Evolutionary conservation across 352 stramenopile genomes (phyloP).

Genomic region (Globisporangium takayamanum): DNA sequence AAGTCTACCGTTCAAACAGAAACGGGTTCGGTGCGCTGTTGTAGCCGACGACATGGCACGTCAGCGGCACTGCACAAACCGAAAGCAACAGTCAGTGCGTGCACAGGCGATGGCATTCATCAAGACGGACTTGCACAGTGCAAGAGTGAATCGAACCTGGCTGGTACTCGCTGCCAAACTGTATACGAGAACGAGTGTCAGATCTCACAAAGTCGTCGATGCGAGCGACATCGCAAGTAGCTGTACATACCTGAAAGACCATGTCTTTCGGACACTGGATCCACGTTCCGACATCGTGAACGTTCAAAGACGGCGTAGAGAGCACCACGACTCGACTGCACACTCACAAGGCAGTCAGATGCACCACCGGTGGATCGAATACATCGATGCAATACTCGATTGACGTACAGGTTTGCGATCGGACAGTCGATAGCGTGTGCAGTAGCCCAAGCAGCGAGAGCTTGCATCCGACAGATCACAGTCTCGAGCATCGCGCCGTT

Average conservation of each 20-base stretch:
- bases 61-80: conserved; percentile 21
- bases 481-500: conserved; percentile 25
- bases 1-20: conserved; percentile 26
- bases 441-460: conserved; percentile 13
- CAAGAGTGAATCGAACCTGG: conserved; percentile 18
- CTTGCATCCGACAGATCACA: conserved; percentile 34
- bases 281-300: conserved; percentile 23
- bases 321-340: conserved; percentile 28
- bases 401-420: conserved; percentile 20
- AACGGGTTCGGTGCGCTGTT: conserved; percentile 20
- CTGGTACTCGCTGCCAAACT: conserved; percentile 41
- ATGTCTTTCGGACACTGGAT: conserved; percentile 22
- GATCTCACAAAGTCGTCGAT: background rate
- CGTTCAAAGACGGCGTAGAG: conserved; percentile 34
- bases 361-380: background rate
- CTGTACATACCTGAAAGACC: conserved; percentile 15
- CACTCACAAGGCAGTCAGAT: background rate
- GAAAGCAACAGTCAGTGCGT: too few species aligned
- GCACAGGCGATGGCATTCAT: background rate
- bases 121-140: background rate
- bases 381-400: background rate
- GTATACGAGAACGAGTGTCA: background rate
- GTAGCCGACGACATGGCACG: conserved; percentile 24
- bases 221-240: background rate
- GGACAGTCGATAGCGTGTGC: conserved; percentile 8